Evolutionary conservation across 176 grass and related monocot genomes (phyloP).

Genomic region (Phoenix roebelenii): DNA sequence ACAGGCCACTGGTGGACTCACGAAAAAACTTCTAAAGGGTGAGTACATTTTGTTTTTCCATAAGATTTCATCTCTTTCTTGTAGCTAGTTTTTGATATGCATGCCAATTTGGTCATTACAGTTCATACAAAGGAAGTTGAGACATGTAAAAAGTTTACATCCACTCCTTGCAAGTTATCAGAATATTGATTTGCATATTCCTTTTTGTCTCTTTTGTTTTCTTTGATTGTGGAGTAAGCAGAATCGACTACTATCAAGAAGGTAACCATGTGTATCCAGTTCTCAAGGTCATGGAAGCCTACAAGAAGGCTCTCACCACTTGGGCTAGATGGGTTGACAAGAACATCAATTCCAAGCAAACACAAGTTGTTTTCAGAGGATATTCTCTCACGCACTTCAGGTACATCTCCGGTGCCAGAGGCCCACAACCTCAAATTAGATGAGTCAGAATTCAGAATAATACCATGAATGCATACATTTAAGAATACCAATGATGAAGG

Average conservation of each 20-base stretch:
- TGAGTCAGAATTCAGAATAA: no score
- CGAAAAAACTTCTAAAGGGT: conserved; percentile 76
- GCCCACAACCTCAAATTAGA: no score
- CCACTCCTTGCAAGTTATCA: not conserved
- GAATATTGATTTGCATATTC: not conserved
- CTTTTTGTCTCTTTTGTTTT: not conserved
- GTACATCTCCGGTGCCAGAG: conserved; percentile 16
- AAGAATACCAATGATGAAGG: no score
- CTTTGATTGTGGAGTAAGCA: conserved; percentile 9
- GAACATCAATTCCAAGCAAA: conserved; percentile 58
- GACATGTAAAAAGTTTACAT: not conserved
- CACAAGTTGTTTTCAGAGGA: conserved; percentile 81
- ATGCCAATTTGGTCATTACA: no score
- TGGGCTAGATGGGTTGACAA: conserved; percentile 82
- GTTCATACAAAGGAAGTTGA: not conserved
- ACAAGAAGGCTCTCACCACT: conserved; percentile 57
- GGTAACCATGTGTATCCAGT: conserved; percentile 50
- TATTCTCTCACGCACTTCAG: conserved; percentile 76
- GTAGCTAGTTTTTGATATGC: no score
- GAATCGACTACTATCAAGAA: conserved; percentile 86
- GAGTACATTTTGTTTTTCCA: not conserved
- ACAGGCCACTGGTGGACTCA: conserved; percentile 97
- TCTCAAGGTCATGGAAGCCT: conserved; percentile 69
- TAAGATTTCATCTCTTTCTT: no score
- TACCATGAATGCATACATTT: no score